Conservation (phyloP, 352 stramenopile genomes). For the Pythium dissimile region DNA sequence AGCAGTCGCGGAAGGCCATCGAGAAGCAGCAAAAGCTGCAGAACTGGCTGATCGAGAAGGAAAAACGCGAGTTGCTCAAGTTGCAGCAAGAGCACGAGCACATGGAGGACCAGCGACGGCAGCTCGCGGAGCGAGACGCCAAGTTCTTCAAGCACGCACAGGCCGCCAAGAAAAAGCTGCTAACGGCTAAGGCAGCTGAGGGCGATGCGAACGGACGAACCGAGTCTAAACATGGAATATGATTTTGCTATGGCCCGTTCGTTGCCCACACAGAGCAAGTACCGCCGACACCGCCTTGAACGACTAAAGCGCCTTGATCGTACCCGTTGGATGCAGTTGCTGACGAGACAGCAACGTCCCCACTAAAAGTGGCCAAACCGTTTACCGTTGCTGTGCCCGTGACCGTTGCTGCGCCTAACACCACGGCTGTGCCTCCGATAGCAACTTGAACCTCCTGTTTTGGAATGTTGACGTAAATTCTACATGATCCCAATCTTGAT, state of each 20-base stretch:
- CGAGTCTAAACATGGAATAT: no score
- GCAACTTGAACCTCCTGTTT: neutral
- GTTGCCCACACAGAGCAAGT: no score
- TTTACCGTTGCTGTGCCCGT: no score
- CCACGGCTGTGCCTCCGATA: no score
- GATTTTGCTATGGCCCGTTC: no score
- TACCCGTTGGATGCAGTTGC: no score
- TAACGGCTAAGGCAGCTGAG: constrained; percentile 10
- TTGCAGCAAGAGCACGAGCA: constrained; percentile 77
- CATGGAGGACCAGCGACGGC: constrained; percentile 65
- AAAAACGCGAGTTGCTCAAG: constrained; percentile 77
- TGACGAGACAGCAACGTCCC: no score
- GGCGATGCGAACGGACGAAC: neutral
- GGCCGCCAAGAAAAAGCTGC: constrained; percentile 65
- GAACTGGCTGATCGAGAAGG: constrained; percentile 88
- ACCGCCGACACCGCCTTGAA: no score
- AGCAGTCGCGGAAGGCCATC: constrained; percentile 74
- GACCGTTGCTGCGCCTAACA: no score
- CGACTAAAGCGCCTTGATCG: no score
- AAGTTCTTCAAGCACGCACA: constrained; percentile 78
- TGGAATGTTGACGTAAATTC: no score
- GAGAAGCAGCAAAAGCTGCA: constrained; percentile 89
- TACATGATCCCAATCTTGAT: constrained; percentile 48
- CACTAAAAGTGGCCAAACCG: no score
- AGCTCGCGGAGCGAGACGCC: constrained; percentile 60